Evolutionary conservation across 2,329 filamentous ascomycete genomes (phyloP).

Genomic region (Xylariaceae sp.): DNA sequence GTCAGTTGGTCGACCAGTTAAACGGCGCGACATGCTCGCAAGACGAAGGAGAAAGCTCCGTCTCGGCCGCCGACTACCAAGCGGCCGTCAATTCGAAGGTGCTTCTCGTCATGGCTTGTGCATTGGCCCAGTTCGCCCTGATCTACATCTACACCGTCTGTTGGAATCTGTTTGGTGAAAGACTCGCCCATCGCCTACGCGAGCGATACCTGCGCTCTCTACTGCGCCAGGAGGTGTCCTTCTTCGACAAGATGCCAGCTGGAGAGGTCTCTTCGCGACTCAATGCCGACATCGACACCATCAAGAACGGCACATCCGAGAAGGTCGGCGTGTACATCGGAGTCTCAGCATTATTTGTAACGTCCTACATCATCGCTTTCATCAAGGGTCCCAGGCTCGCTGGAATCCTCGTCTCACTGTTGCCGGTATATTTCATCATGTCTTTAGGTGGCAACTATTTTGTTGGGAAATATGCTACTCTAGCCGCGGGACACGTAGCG

Average conservation of each 20-base stretch:
- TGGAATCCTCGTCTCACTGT: conserved; percentile 51
- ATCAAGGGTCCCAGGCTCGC: conserved; percentile 54
- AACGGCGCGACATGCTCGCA: conserved; percentile 51
- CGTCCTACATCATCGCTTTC: conserved; percentile 58
- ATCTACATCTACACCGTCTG: conserved; percentile 55
- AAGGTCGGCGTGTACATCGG: conserved; percentile 58
- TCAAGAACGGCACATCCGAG: conserved; percentile 57
- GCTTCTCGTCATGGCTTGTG: conserved; percentile 54
- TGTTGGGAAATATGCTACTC: conserved; percentile 39
- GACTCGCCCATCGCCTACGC: conserved; percentile 52
- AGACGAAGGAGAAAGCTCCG: conserved; percentile 10
- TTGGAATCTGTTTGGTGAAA: conserved; percentile 54
- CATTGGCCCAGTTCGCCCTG: conserved; percentile 51
- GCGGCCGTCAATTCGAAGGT: conserved; percentile 45
- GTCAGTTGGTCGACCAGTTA: conserved; percentile 58
- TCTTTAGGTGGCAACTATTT: conserved; percentile 47
- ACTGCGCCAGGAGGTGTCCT: conserved; percentile 52
- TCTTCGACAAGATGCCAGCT: conserved; percentile 52
- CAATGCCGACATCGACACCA: conserved; percentile 54
- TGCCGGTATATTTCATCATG: conserved; percentile 55
- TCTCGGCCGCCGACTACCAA: conserved; percentile 29
- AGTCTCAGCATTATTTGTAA: conserved; percentile 54
- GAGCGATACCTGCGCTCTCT: conserved; percentile 50
- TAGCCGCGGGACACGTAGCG: conserved; percentile 42
- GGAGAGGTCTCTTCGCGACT: conserved; percentile 55